phyloP scores from a whole-genome alignment of 768 basidiomycete species.

The Tricholoma sp. region DNA sequence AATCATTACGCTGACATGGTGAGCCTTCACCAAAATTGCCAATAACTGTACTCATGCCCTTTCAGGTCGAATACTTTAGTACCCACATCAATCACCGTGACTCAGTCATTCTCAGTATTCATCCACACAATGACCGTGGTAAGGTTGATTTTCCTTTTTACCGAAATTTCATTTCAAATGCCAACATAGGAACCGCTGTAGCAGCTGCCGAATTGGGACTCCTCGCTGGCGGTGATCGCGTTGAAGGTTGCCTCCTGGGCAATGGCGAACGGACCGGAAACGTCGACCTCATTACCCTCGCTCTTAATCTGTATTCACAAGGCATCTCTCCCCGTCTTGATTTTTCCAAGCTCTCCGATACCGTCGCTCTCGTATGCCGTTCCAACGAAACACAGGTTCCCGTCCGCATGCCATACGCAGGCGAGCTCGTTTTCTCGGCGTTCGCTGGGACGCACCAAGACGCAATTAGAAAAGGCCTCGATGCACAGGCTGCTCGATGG shows the following conservation, averaged over 20 bases:
- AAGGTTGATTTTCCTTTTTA: conserved; percentile 7
- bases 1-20: conserved; percentile 85
- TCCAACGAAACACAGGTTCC: conserved; percentile 81
- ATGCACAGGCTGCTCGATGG: conserved; percentile 51
- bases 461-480: conserved; percentile 86
- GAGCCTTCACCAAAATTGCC: conserved; percentile 10
- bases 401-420: conserved; percentile 77
- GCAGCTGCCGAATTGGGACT: conserved; percentile 76
- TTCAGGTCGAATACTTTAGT: conserved; percentile 72
- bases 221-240: conserved; percentile 75
- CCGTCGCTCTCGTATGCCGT: conserved; percentile 71
- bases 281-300: conserved; percentile 79
- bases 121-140: conserved; percentile 83
- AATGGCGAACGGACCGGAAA: conserved; percentile 87
- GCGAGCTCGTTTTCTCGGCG: conserved; percentile 81
- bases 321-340: conserved; percentile 72
- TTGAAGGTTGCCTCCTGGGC: conserved; percentile 81
- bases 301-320: conserved; percentile 80
- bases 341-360: conserved; percentile 65
- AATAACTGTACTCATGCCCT: not conserved
- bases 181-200: conserved; percentile 55
- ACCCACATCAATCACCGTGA: conserved; percentile 68
- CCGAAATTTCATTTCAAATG: not conserved
- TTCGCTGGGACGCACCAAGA: conserved; percentile 85
- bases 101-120: conserved; percentile 65